phyloP scores from a whole-genome alignment of 2,329 filamentous ascomycete genomes.

The Aspergillus versicolor region DNA sequence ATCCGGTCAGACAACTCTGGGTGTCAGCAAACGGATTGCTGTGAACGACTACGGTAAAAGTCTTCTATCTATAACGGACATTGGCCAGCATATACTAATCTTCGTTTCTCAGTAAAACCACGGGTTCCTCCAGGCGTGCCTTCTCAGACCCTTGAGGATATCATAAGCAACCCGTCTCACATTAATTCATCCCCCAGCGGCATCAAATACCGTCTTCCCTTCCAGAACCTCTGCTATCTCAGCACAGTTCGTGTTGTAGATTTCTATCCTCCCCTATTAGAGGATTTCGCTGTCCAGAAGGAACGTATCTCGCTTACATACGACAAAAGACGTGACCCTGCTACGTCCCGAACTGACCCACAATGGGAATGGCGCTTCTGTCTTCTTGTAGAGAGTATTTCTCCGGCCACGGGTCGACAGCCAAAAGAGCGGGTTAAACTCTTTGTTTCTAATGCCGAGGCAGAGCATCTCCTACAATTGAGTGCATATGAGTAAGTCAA shows the following conservation, averaged over 20 bases:
- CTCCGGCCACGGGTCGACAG: conserved; percentile 33
- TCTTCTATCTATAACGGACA: neutral
- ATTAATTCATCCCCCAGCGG: conserved; percentile 48
- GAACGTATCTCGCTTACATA: conserved; percentile 44
- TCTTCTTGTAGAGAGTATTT: conserved; percentile 72
- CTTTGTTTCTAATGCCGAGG: conserved; percentile 62
- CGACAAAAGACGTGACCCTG: conserved; percentile 16
- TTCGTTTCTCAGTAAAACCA: conserved; percentile 46
- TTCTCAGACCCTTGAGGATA: conserved; percentile 45
- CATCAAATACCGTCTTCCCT: conserved; percentile 59
- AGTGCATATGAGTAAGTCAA: conserved; percentile 54
- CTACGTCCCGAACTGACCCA: conserved; percentile 22
- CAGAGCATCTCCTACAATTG: conserved; percentile 56
- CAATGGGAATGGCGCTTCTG: conserved; percentile 83
- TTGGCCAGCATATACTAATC: neutral
- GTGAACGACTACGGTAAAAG: conserved; percentile 45
- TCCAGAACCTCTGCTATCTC: conserved; percentile 71
- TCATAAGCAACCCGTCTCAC: conserved; percentile 49
- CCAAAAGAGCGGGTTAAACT: conserved; percentile 60
- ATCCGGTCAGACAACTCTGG: conserved; percentile 28
- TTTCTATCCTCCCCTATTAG: conserved; percentile 68
- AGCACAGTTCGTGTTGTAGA: conserved; percentile 75
- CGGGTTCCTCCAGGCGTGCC: conserved; percentile 44
- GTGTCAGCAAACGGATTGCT: conserved; percentile 27
- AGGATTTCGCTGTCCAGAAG: conserved; percentile 64